Percentiles rank a stretch among this genome's conserved stretches.
These are phyloP conservation scores for Solanum tarapatanum DNA, from an alignment of 257 asterid species.

Conservation along the genomic window DNA sequence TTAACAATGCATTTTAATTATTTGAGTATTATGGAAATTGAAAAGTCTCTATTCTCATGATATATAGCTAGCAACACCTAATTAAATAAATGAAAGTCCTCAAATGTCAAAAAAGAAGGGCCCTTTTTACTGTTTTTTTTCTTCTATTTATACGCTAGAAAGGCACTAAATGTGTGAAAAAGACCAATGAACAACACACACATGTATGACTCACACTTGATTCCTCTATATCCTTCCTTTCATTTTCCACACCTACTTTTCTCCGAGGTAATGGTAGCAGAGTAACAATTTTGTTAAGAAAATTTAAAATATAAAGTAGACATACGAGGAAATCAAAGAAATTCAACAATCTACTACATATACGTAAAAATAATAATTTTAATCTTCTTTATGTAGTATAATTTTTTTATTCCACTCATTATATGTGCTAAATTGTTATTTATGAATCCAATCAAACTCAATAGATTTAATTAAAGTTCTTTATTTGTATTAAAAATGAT, in stretches of 20 bases:
- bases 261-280: fast-evolving
- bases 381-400: no score
- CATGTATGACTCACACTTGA: neutral
- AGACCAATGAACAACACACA: neutral
- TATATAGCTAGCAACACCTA: neutral
- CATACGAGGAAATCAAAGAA: neutral
- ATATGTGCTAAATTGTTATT: neutral
- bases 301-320: neutral
- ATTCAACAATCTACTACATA: neutral
- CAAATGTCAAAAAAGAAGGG: neutral
- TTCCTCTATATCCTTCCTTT: neutral
- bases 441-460: no score
- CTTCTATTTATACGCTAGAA: neutral
- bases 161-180: neutral
- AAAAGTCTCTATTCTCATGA: neutral
- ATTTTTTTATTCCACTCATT: no score
- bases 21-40: neutral
- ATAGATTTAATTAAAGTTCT: neutral
- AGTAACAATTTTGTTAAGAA: neutral
- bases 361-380: no score
- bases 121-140: neutral
- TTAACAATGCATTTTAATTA: neutral
- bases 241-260: neutral
- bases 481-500: neutral
- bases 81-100: neutral